Base-by-base conservation (phyloP, 768 basidiomycete genomes). In the Trametes cubensis region DNA sequence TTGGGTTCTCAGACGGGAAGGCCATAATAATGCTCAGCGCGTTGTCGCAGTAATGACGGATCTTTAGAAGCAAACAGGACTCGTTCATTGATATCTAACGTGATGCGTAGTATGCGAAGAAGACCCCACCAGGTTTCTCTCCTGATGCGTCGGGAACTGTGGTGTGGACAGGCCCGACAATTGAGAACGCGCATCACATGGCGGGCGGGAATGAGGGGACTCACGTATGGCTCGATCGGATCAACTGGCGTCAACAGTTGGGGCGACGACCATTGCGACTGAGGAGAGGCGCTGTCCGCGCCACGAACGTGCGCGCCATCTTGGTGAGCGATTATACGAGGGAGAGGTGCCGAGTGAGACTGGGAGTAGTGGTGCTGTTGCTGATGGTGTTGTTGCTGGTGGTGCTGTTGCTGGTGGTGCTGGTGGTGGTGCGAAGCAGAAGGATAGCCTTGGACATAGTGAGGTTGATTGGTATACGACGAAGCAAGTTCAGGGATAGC, bases 161-260 rank as follows among this genome's bases (percentile, higher is more conserved):
- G 44, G 30, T 3, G 21, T 17, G 23, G 42, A 42, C 56, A 20
- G n/a, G 51, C 57, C n/a, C n/a, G 10, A 34, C 26, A 6, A 13
- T 40, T 48, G 20, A 55, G 45, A 51, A 21, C 13, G 8, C 11
- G 40, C 44, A 34, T 44, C 2, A 18, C 10, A 26, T 21, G 11
- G 34, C 40, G 23, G 4, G 23, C 48, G 60, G 50, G 46, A 58
- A 55, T 40, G 47, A 39, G 39, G 2, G 49, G 5, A 76, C 87
- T 77, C 74, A 92, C 90, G 72, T 84, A 90, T 59, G 87, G 73
- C 48, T 90, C 86, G 70, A 87, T 78, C 15, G 82, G 77, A 66
- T 86, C 82, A 53, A 81, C 66, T 20, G 82, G 77, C 26, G 78
- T 72, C 58, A 80, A 68, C 62, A 81, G 70, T 18, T 74, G 73